Percentiles rank a stretch among this genome's conserved stretches.
phyloP scores from a whole-genome alignment of 352 stramenopile species.

The Hyaloperonospora brassicae region DNA sequence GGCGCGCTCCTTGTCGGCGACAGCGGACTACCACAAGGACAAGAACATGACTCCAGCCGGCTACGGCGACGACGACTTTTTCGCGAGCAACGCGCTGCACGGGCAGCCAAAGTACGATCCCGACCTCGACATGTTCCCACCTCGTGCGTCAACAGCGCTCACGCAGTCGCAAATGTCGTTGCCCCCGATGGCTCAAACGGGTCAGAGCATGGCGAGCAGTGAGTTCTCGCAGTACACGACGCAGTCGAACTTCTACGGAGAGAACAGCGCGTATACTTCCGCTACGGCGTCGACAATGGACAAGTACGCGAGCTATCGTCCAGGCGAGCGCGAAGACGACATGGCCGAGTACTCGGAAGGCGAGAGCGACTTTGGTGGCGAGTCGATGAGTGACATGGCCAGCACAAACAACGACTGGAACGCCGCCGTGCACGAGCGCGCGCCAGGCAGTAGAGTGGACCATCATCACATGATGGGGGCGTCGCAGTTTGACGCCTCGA shows the following conservation, averaged over 20 bases:
- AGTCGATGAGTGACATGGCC: constrained; percentile 38
- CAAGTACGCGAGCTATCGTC: constrained; percentile 24
- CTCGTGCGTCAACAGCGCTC: constrained; percentile 47
- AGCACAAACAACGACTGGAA: constrained; percentile 26
- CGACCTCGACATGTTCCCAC: constrained; percentile 52
- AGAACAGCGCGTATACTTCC: constrained; percentile 16
- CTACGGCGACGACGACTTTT: constrained; percentile 18
- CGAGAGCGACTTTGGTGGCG: constrained; percentile 36
- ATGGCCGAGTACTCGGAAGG: constrained; percentile 26
- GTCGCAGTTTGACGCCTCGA: constrained; percentile 10
- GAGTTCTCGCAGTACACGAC: constrained; percentile 24
- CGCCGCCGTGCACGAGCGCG: constrained; percentile 14
- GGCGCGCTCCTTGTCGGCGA: constrained; percentile 25
- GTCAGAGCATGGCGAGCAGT: constrained; percentile 17
- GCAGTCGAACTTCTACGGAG: constrained; percentile 22
- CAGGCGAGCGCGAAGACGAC: constrained; percentile 20
- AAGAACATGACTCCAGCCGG: constrained; percentile 26
- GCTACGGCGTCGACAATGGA: constrained; percentile 7
- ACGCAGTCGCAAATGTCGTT: constrained; percentile 33
- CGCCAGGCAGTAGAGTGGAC: constrained; percentile 8
- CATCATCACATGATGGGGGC: constrained; percentile 8
- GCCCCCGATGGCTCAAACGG: constrained; percentile 25
- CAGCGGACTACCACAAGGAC: constrained; percentile 28
- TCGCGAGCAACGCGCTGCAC: constrained; percentile 6
- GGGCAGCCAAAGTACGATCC: constrained; percentile 27